Evolutionary conservation across 2,329 filamentous ascomycete genomes (phyloP).

Genomic region (Aaosphaeria pasadenensis): DNA sequence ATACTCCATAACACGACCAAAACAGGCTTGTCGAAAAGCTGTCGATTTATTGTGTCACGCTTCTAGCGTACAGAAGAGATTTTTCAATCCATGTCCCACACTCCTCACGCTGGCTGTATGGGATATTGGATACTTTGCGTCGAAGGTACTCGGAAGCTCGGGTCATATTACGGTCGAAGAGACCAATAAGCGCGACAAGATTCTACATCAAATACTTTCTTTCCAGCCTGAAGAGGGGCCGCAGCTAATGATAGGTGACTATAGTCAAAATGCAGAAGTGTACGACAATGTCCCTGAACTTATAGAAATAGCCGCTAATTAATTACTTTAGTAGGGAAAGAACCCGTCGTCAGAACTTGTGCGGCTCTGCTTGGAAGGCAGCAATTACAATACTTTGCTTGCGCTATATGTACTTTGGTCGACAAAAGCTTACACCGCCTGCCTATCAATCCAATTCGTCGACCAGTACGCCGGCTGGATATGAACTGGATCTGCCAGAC

Average conservation of each 20-base stretch:
- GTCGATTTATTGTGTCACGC: constrained; percentile 12
- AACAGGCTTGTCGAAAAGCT: constrained; percentile 11
- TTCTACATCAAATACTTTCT: constrained; percentile 12
- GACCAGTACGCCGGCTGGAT: neutral
- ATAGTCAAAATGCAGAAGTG: constrained; percentile 1
- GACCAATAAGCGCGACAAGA: constrained; percentile 14
- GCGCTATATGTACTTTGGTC: constrained; percentile 18
- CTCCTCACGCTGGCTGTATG: constrained; percentile 11
- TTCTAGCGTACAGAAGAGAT: constrained; percentile 5
- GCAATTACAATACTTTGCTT: constrained; percentile 15
- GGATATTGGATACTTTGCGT: constrained; percentile 13
- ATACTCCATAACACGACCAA: constrained; percentile 8
- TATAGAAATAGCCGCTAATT: too few species aligned
- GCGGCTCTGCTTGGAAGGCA: constrained; percentile 11
- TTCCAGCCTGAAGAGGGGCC: constrained; percentile 10
- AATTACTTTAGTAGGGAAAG: too few species aligned
- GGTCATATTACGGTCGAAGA: constrained; percentile 4
- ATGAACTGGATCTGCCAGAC: neutral
- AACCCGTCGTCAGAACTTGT: too few species aligned
- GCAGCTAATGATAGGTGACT: constrained; percentile 4
- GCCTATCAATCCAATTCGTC: neutral
- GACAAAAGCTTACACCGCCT: constrained; percentile 8
- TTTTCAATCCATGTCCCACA: constrained; percentile 13
- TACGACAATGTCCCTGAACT: too few species aligned
- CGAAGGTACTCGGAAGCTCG: constrained; percentile 7